Conservation (phyloP, 2,329 filamentous ascomycete genomes). For the Bipolaris victoriae region DNA sequence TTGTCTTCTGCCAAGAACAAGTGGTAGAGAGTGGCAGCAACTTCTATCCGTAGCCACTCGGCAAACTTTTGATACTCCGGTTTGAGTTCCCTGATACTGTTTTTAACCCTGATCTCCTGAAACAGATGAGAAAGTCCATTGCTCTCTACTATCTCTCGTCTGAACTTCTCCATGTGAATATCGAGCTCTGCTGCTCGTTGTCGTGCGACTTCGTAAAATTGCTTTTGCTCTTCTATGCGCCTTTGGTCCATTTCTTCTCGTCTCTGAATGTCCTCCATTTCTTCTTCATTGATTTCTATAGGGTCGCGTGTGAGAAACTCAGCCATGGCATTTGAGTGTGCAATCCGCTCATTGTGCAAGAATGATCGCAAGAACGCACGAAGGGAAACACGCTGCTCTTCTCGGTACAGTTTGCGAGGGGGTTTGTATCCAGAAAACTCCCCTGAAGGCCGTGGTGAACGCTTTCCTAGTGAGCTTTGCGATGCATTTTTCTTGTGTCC, state of each 20-base stretch:
- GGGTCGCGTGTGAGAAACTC: slow-evolving; percentile 81
- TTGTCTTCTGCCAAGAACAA: slow-evolving; percentile 98
- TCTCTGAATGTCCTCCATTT: slow-evolving; percentile 78
- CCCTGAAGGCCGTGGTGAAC: slow-evolving; percentile 43
- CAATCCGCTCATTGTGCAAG: slow-evolving; percentile 82
- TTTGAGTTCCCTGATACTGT: slow-evolving; percentile 84
- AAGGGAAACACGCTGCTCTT: slow-evolving; percentile 89
- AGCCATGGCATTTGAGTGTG: slow-evolving; percentile 79
- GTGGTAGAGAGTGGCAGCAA: slow-evolving; percentile 95
- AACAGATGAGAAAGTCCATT: slow-evolving; percentile 94
- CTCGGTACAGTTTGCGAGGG: slow-evolving; percentile 73
- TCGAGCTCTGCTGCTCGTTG: slow-evolving; percentile 90
- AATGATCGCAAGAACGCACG: slow-evolving; percentile 88
- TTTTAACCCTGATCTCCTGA: slow-evolving; percentile 88
- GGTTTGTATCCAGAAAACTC: slow-evolving; percentile 40
- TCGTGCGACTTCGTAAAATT: slow-evolving; percentile 94
- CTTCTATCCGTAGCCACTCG: slow-evolving; percentile 96
- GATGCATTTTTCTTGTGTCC: slow-evolving; percentile 52
- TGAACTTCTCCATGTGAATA: slow-evolving; percentile 91
- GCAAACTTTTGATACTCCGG: slow-evolving; percentile 98
- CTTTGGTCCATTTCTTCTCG: slow-evolving; percentile 85
- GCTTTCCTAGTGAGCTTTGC: slow-evolving; percentile 45
- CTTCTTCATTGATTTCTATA: slow-evolving; percentile 78
- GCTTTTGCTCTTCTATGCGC: slow-evolving; percentile 87
- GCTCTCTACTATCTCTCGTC: slow-evolving; percentile 70